These are phyloP conservation scores for Trichodelitschia bisporula DNA, from an alignment of 495 filamentous ascomycete genomes.

Conservation along the genomic window DNA sequence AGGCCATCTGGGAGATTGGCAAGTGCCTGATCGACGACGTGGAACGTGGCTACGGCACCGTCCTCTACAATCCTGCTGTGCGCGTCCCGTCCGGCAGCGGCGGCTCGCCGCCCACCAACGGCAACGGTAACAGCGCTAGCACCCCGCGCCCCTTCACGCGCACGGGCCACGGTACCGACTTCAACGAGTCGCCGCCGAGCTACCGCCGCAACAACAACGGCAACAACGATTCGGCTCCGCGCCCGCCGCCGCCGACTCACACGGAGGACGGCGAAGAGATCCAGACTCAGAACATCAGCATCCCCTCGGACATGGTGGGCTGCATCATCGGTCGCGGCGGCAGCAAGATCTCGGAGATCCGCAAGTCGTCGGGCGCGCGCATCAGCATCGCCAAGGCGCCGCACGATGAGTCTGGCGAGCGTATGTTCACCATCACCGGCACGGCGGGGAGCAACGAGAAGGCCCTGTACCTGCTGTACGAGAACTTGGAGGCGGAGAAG, in stretches of 20 bases:
- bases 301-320: slow-evolving; percentile 96
- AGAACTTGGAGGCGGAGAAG: slow-evolving; percentile 98
- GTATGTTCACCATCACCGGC: slow-evolving; percentile 99
- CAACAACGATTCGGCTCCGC: slow-evolving; percentile 50
- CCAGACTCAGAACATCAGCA: slow-evolving; percentile 98
- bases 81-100: slow-evolving; percentile 41
- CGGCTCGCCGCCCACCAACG: slow-evolving; percentile 24
- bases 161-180: slow-evolving; percentile 92
- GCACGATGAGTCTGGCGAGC: slow-evolving; percentile 90
- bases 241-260: slow-evolving; percentile 50
- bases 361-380: slow-evolving; percentile 80
- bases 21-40: slow-evolving; percentile 96
- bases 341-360: slow-evolving; percentile 93
- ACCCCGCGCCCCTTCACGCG: slow-evolving; percentile 51
- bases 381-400: slow-evolving; percentile 98
- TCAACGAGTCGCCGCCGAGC: slow-evolving; percentile 48
- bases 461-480: slow-evolving; percentile 85
- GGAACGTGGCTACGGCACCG: slow-evolving; percentile 86
- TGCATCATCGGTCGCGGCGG: slow-evolving; percentile 93
- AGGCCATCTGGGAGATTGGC: slow-evolving; percentile 93
- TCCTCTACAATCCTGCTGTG: slow-evolving; percentile 88
- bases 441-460: slow-evolving; percentile 79
- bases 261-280: slow-evolving; percentile 94
- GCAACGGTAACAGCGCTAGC: slow-evolving; percentile 21
- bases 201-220: slow-evolving; percentile 37